Evolutionary conservation across 2,329 filamentous ascomycete species (phyloP).

Genomic region (Aspergillus caelatus): DNA sequence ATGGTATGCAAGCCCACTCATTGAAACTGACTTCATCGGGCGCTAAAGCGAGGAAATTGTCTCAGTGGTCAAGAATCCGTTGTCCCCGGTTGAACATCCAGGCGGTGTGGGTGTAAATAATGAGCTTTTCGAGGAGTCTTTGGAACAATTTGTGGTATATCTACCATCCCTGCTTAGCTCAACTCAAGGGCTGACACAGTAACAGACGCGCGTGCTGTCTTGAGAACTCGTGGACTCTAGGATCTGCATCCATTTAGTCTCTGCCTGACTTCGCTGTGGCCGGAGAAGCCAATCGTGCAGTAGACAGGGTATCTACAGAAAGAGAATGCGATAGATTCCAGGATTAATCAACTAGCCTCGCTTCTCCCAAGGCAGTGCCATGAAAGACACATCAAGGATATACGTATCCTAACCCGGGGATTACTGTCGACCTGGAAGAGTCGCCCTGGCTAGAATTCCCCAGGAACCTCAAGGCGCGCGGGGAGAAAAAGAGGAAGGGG

Average conservation of each 20-base stretch:
- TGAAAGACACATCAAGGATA: not conserved
- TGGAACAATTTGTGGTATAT: conserved; percentile 55
- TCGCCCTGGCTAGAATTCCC: not conserved
- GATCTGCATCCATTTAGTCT: not conserved
- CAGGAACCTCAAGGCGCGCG: not conserved
- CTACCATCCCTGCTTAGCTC: not conserved
- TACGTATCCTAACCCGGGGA: not conserved
- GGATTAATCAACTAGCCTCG: not conserved
- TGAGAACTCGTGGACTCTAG: conserved; percentile 17
- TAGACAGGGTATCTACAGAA: not conserved
- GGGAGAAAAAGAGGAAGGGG: too few relatives aligned
- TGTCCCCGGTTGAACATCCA: conserved; percentile 64
- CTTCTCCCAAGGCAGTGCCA: not conserved
- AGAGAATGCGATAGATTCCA: not conserved
- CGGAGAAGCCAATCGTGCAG: not conserved
- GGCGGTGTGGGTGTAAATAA: conserved; percentile 65
- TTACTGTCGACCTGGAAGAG: not conserved
- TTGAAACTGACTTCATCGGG: not conserved
- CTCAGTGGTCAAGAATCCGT: conserved; percentile 65
- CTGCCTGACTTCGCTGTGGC: not conserved
- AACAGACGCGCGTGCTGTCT: conserved; percentile 36
- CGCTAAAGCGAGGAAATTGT: not conserved
- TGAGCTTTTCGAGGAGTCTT: conserved; percentile 64
- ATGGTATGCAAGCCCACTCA: conserved; percentile 56
- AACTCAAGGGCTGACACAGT: conserved; percentile 22